Conservation (phyloP, 1,284 basidiomycete genomes). For the Gymnopus androsaceus region DNA sequence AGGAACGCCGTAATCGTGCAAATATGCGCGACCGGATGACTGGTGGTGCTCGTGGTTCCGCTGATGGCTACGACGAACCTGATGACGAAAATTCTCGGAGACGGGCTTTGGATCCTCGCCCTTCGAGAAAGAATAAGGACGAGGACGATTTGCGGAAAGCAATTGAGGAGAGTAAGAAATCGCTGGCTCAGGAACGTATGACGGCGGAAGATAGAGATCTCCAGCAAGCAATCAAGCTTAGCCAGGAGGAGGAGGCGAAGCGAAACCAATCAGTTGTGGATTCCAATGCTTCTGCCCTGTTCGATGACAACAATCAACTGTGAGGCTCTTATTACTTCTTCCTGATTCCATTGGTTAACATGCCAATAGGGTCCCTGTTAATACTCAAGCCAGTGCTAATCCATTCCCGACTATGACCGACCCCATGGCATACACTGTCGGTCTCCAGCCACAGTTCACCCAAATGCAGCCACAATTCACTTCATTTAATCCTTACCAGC, state of each 20-base stretch:
- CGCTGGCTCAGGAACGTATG: slow-evolving; percentile 73
- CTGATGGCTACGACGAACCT: slow-evolving; percentile 44
- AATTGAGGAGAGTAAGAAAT: slow-evolving; percentile 86
- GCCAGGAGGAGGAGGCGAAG: slow-evolving; percentile 85
- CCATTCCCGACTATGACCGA: slow-evolving; percentile 70
- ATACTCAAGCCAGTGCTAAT: slow-evolving; percentile 40
- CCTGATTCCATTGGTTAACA: background rate
- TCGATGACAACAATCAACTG: slow-evolving; percentile 84
- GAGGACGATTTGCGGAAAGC: slow-evolving; percentile 84
- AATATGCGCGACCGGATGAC: slow-evolving; percentile 96
- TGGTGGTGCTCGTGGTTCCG: slow-evolving; percentile 54
- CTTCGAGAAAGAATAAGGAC: slow-evolving; percentile 49
- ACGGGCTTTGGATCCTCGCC: slow-evolving; percentile 37
- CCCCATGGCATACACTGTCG: slow-evolving; percentile 56
- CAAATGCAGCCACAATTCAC: slow-evolving; percentile 71
- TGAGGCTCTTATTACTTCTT: slow-evolving; percentile 33
- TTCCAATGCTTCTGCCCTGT: slow-evolving; percentile 75
- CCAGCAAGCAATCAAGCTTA: slow-evolving; percentile 75
- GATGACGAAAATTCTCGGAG: slow-evolving; percentile 52
- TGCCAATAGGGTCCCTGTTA: slow-evolving; percentile 27
- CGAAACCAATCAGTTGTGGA: slow-evolving; percentile 72
- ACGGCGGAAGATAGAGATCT: slow-evolving; percentile 80
- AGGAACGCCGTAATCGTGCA: slow-evolving; percentile 84
- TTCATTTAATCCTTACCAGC: slow-evolving; percentile 91
- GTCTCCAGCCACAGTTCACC: slow-evolving; percentile 59